Conservation (phyloP, 306 rosid genomes). For the Pachyrhizus erosus region DNA sequence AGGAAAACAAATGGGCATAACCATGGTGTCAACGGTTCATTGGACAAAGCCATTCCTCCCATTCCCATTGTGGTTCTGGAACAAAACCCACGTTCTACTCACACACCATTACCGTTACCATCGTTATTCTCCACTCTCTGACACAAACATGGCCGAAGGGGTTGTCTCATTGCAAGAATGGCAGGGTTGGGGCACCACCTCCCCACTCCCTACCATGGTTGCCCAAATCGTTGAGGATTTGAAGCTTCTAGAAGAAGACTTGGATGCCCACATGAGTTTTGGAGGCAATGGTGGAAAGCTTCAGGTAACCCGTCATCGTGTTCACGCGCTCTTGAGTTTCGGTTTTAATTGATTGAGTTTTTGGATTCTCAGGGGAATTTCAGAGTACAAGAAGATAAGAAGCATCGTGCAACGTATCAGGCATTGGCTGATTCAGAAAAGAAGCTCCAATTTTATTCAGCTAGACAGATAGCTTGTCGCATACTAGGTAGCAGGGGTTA, state of each 20-base stretch:
- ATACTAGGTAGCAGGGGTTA: conserved; percentile 90
- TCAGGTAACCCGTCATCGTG: conserved; percentile 43
- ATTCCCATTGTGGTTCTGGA: conserved; percentile 3
- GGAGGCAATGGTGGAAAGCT: conserved; percentile 89
- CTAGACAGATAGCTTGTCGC: conserved; percentile 96
- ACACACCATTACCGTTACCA: conserved; percentile 20
- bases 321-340: not conserved
- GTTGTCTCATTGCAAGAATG: conserved; percentile 79
- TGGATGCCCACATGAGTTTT: conserved; percentile 70
- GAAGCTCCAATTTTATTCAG: conserved; percentile 81
- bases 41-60: conserved; percentile 42
- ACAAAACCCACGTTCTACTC: conserved; percentile 37
- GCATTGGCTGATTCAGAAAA: conserved; percentile 77
- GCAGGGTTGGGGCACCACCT: conserved; percentile 86
- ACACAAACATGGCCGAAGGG: conserved; percentile 16
- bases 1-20: not conserved
- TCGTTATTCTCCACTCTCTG: conserved; percentile 22
- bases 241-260: conserved; percentile 64
- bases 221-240: conserved; percentile 66
- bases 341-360: not conserved
- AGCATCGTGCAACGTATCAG: conserved; percentile 82
- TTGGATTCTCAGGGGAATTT: conserved; percentile 62
- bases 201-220: conserved; percentile 74
- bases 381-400: conserved; percentile 72
- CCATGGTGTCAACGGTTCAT: not conserved